Evolutionary conservation across 192 early-diverging fungal genomes (phyloP), one percentile per base, ranked within the genome.

Genomic region (Coemansia reversa): DNA sequence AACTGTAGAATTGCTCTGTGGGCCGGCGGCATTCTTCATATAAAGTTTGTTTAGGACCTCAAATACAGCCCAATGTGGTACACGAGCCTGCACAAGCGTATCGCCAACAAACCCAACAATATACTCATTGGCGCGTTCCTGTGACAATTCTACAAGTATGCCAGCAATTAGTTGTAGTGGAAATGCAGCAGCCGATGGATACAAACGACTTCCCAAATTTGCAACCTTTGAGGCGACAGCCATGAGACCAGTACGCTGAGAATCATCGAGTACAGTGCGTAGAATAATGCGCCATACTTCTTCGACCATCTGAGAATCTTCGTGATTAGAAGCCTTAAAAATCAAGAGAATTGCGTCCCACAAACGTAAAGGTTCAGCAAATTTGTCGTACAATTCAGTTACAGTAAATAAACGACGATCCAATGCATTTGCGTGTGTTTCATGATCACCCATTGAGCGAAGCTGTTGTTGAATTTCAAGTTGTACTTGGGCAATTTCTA

Each of bases 401-500:
- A 85, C 62, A 4, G 60, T 70, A 25, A 66, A 74, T 55, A 79
- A 58, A 18, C 33, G 29, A 14, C 48, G 25, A 52, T 82, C 70
- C 48, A 84, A 61, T 14, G 20, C 48, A 7, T 23, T 7, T 0
- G 51, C 64, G 3, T 42, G 52, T 7, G 55, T 53, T 35, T 65
- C 66, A 27, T 81, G 69, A 2, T 51, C 35, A 18, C 60, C 58
- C 39, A 58, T 32, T 7, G 30, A 14, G 35, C 39, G 39, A 3
- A 68, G 45, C 58, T 71, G 72, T 59, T 69, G 67, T 65, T 77
- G 72, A 47, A 82, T 77, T 51, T 70, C 68, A 0, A 82, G 67
- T 73, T 89, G 87, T 47, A 84, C 84, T 62, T 86, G 86, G 14
- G 80, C 85, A 25, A 86, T 81, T 49, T 89, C 86, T 59, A 87